phyloP scores from a whole-genome alignment of 2,329 filamentous ascomycete species.

The Sphaerostilbella broomeana region DNA sequence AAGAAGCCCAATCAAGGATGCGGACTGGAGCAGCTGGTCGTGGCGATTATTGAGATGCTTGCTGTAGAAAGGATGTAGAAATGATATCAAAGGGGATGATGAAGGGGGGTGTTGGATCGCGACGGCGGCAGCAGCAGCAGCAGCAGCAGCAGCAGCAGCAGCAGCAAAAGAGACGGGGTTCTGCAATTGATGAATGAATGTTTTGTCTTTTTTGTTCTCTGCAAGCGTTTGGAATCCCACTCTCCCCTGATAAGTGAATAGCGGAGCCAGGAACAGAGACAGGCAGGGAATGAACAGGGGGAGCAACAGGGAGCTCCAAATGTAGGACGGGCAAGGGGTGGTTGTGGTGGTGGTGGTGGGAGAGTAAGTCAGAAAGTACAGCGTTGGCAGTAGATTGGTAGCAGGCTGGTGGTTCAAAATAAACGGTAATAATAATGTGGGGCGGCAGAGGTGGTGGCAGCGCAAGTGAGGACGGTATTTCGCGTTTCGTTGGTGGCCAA shows the following conservation, averaged over 20 bases:
- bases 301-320: constrained; percentile 12
- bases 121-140: too few relatives aligned
- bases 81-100: constrained; percentile 7
- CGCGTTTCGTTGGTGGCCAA: too few relatives aligned
- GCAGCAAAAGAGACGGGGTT: constrained; percentile 6
- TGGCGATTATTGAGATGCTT: constrained; percentile 6
- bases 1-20: neutral
- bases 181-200: constrained; percentile 11
- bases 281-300: constrained; percentile 11
- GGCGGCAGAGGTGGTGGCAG: too few relatives aligned
- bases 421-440: too few relatives aligned
- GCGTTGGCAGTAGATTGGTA: neutral
- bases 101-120: too few relatives aligned
- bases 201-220: constrained; percentile 1
- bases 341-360: too few relatives aligned
- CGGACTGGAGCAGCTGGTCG: neutral
- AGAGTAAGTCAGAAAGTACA: too few relatives aligned
- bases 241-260: constrained; percentile 9
- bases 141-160: neutral
- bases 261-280: constrained; percentile 10
- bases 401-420: too few relatives aligned
- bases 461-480: too few relatives aligned
- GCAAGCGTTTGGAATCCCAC: neutral
- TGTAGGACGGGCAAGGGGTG: constrained; percentile 7
- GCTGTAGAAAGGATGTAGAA: neutral